These are phyloP conservation scores for Kwoniella dendrophila DNA, from an alignment of 768 basidiomycete species.

Conservation along the genomic window DNA sequence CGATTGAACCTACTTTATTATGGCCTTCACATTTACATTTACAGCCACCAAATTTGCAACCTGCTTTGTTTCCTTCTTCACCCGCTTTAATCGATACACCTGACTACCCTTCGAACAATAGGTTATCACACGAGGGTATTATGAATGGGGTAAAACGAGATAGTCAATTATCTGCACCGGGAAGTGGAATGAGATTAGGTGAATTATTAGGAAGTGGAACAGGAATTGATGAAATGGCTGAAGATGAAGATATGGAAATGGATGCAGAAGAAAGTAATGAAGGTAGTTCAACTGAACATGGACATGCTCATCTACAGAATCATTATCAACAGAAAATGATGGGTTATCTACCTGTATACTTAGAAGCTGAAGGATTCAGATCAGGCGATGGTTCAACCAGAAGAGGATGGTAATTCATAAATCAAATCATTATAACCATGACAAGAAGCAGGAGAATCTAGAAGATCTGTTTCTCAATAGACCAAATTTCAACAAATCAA, in stretches of 20 bases:
- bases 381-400: constrained; percentile 3
- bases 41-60: constrained; percentile 33
- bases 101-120: constrained; percentile 2
- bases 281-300: constrained; percentile 30
- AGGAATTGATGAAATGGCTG: constrained; percentile 30
- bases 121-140: neutral
- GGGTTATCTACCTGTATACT: constrained; percentile 25
- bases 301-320: too few relatives aligned
- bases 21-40: constrained; percentile 44
- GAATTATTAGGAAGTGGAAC: constrained; percentile 33
- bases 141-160: neutral
- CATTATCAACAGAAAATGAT: neutral
- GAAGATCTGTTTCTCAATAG: neutral
- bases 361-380: constrained; percentile 26
- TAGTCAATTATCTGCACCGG: constrained; percentile 23
- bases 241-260: constrained; percentile 30
- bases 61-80: constrained; percentile 37
- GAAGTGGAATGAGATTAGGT: constrained; percentile 36
- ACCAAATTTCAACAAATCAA: too few relatives aligned
- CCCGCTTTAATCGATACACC: constrained; percentile 37
- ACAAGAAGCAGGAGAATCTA: neutral
- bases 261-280: constrained; percentile 28
- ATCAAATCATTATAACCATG: neutral
- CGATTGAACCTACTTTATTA: constrained; percentile 26
- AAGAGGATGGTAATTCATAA: neutral